Percentiles rank a stretch among this genome's conserved stretches.
These are phyloP conservation scores for Aquilaria sinensis DNA, from an alignment of 345 rosid genomes.

Conservation along the genomic window DNA sequence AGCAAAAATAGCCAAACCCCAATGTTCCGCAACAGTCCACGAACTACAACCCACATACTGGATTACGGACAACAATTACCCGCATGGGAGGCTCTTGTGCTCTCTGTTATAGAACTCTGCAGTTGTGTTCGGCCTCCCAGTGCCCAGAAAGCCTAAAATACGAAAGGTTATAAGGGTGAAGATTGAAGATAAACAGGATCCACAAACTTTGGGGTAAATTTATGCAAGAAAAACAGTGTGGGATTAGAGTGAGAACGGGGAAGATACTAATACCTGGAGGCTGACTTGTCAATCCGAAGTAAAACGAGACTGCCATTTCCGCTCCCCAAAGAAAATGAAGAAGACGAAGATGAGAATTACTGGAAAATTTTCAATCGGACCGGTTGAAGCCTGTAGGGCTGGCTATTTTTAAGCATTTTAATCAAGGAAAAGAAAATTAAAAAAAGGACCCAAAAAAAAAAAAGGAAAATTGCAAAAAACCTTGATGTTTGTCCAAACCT, in stretches of 20 bases:
- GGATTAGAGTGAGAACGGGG: background rate
- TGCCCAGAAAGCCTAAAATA: conserved; percentile 36
- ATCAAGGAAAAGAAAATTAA: too few species aligned
- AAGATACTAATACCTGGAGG: conserved; percentile 43
- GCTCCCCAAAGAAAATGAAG: background rate
- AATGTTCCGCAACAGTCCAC: background rate
- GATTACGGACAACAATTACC: conserved; percentile 30
- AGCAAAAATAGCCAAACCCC: conserved; percentile 1
- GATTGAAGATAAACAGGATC: background rate
- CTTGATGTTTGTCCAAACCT: too few species aligned
- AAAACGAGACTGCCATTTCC: conserved; percentile 54
- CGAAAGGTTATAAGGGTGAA: background rate
- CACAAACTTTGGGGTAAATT: background rate
- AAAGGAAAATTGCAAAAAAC: too few species aligned
- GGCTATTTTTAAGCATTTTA: too few species aligned
- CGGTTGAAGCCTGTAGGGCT: too few species aligned
- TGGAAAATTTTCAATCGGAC: background rate
- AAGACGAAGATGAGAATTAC: background rate
- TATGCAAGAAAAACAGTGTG: conserved; percentile 1
- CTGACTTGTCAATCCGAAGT: conserved; percentile 70
- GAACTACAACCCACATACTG: background rate
- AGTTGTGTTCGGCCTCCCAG: conserved; percentile 47
- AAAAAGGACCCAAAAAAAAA: too few species aligned
- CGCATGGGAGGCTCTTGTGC: conserved; percentile 56
- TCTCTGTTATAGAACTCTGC: conserved; percentile 67